Evolutionary conservation across 116 monocot genomes (phyloP).

Genomic region (Zostera marina): DNA sequence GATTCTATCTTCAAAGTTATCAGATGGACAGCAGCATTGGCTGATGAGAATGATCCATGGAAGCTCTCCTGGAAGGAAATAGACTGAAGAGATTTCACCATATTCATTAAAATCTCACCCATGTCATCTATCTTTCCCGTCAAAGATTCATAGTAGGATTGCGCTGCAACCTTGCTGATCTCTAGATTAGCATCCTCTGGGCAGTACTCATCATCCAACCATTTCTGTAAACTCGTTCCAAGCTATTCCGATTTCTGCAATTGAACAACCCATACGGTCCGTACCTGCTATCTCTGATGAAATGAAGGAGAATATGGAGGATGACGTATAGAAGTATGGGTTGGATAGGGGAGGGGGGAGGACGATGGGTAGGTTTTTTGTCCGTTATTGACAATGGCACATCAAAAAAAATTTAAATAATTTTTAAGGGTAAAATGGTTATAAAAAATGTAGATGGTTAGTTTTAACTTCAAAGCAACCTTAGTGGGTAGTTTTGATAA

Average conservation of each 20-base stretch:
- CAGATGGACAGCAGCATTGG: constrained; percentile 72
- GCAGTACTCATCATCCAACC: constrained; percentile 88
- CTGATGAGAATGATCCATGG: constrained; percentile 86
- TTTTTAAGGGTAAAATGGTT: too few species aligned
- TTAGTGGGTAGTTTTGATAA: too few species aligned
- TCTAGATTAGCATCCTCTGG: constrained; percentile 73
- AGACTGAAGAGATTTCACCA: constrained; percentile 42
- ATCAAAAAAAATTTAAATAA: too few species aligned
- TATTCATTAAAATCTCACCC: constrained; percentile 63
- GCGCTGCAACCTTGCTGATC: constrained; percentile 74
- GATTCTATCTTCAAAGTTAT: constrained; percentile 23
- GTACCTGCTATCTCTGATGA: too few species aligned
- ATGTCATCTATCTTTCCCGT: constrained; percentile 35
- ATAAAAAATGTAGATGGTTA: too few species aligned
- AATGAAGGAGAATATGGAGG: too few species aligned
- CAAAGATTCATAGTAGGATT: constrained; percentile 60
- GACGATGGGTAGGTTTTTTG: too few species aligned
- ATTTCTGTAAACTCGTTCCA: constrained; percentile 56
- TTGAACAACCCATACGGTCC: too few species aligned
- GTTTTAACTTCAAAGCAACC: too few species aligned
- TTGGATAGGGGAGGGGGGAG: too few species aligned
- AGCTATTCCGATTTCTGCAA: constrained; percentile 97
- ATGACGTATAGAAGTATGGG: too few species aligned
- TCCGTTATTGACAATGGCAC: too few species aligned
- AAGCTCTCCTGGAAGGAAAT: constrained; percentile 81